Base-by-base conservation (phyloP, 2,329 filamentous ascomycete genomes). In the Pestalotiopsis sp. region DNA sequence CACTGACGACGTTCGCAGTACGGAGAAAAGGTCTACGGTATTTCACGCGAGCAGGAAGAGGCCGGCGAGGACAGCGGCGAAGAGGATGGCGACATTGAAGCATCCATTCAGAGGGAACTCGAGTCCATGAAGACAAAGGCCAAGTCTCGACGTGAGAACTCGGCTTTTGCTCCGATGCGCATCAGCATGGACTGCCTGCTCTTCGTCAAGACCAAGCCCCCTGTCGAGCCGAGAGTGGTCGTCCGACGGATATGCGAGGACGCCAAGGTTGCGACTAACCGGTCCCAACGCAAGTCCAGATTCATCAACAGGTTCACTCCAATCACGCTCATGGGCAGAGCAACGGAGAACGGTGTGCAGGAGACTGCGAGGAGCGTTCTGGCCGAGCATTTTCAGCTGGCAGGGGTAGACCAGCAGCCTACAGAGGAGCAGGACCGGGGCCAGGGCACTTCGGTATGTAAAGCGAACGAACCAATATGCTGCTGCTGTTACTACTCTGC, bases 71-170 rank as follows among this genome's bases (percentile, higher is more conserved):
- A 80, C 3, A 82, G 82, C 6, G 83, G 83, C 5, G 82, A 82
- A 20, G 84, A 85, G 0, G 80, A 79, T 14, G 81, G 81, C n/a
- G 92, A 94, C 73, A 93, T 96, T 73, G 93, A 94, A 76, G 85
- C 88, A 4, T 87, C 90, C 36, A 93, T 96, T 73, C 79, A 88
- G 73, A 90, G 89, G 76, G 93, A 96, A 80, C 79, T 96, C n/a
- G 86, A 85, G 36, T 84, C 82, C 2, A 86, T 94, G 73, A 89
- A 87, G 67, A 75, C 81, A 52, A 74, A 80, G 38, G 76, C 75
- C n/a, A 78, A 78, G 61, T 78, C 84, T 69, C 75, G 77, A 66
- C 79, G 77, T 31, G 81, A 83, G 68, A 83, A 83, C 67, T 79
- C 86, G 17, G 75, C 82, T 17, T 90, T 91, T 73, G 83, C 82